phyloP scores from a whole-genome alignment of 2,329 filamentous ascomycete species.

The Hypoxylon sp. region DNA sequence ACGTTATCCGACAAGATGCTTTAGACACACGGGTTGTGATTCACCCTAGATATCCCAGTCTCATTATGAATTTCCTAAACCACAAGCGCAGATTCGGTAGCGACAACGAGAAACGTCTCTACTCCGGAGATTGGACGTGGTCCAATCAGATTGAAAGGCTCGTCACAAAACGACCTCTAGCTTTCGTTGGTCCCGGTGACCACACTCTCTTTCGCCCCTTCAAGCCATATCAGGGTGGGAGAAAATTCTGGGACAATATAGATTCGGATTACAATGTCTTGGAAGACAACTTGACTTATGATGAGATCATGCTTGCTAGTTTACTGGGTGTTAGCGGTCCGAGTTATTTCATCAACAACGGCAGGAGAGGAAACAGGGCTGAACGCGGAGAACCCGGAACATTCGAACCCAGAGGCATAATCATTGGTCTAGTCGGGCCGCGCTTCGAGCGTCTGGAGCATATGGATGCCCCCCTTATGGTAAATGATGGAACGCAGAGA shows the following conservation, averaged over 20 bases:
- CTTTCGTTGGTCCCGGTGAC: constrained; percentile 47
- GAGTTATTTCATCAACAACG: constrained; percentile 54
- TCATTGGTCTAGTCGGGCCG: constrained; percentile 54
- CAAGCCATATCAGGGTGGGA: constrained; percentile 21
- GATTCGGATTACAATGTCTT: constrained; percentile 47
- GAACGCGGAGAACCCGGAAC: constrained; percentile 22
- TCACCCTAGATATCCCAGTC: constrained; percentile 47
- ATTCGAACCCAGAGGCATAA: constrained; percentile 52
- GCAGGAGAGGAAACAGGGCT: constrained; percentile 47
- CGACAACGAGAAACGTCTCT: constrained; percentile 45
- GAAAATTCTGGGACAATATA: constrained; percentile 49
- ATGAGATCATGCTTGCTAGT: constrained; percentile 56
- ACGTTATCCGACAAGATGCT: constrained; percentile 45
- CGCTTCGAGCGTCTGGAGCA: constrained; percentile 52
- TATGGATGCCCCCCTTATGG: constrained; percentile 51
- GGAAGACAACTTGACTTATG: constrained; percentile 53
- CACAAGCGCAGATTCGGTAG: constrained; percentile 51
- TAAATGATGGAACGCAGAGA: constrained; percentile 5
- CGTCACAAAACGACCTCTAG: constrained; percentile 48
- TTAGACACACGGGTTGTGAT: constrained; percentile 50
- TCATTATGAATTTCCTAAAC: constrained; percentile 49
- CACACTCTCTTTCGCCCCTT: constrained; percentile 45
- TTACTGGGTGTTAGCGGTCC: constrained; percentile 53
- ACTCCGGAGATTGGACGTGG: constrained; percentile 47
- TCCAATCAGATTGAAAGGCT: constrained; percentile 48